These are phyloP conservation scores for Cichorium intybus DNA, from an alignment of 140 eudicot genomes.

Conservation along the genomic window DNA sequence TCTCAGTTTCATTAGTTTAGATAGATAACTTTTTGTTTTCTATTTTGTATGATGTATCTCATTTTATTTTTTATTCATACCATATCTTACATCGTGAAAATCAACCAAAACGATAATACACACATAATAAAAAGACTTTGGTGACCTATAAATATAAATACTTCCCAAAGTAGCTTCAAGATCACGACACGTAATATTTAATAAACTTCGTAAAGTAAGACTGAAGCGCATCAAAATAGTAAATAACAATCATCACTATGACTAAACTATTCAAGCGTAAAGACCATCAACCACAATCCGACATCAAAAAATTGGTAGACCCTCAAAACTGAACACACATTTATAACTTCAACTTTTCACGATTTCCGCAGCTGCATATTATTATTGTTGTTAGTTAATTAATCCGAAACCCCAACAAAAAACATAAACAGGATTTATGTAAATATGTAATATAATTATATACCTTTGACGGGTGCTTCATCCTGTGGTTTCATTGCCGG, in stretches of 20 bases:
- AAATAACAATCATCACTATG: constrained; percentile 4
- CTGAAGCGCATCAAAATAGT: background rate
- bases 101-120: too few species aligned
- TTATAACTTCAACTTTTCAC: constrained; percentile 21
- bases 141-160: background rate
- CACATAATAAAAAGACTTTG: too few species aligned
- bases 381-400: background rate
- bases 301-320: constrained; percentile 11
- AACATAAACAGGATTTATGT: background rate
- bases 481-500: constrained; percentile 98
- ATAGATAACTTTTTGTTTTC: too few species aligned
- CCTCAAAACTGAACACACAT: constrained; percentile 10
- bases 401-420: background rate
- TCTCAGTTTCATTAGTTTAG: too few species aligned
- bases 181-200: background rate
- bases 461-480: constrained; percentile 64
- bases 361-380: constrained; percentile 33
- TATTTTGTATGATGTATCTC: too few species aligned
- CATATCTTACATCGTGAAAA: too few species aligned
- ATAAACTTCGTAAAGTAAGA: constrained; percentile 1
- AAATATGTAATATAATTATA: background rate
- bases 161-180: constrained; percentile 3
- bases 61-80: too few species aligned
- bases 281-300: background rate
- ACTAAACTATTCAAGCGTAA: background rate